phyloP scores from a whole-genome alignment of 2,329 filamentous ascomycete species.

The Nannizziopsis arthrosporioides region DNA sequence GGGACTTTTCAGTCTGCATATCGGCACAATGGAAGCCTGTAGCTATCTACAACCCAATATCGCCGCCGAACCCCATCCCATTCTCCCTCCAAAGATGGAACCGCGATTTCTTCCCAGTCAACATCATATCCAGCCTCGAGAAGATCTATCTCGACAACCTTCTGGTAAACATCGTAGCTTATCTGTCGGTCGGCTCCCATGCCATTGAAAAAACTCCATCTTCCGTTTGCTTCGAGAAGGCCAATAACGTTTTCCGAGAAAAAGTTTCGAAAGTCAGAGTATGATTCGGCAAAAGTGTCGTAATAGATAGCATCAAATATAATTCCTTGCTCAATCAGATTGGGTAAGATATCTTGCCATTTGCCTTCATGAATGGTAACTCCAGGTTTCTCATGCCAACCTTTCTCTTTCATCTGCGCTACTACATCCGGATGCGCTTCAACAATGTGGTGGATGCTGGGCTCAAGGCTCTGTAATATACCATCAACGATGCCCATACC shows the following conservation, averaged over 20 bases:
- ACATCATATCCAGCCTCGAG: conserved; percentile 81
- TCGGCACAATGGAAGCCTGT: conserved; percentile 35
- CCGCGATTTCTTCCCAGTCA: conserved; percentile 67
- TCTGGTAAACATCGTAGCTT: conserved; percentile 92
- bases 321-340: conserved; percentile 55
- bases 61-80: conserved; percentile 81
- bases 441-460: conserved; percentile 66
- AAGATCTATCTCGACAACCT: conserved; percentile 82
- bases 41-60: conserved; percentile 71
- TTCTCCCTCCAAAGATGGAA: conserved; percentile 62
- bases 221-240: conserved; percentile 48
- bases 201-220: conserved; percentile 57
- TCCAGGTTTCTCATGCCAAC: conserved; percentile 53
- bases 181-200: conserved; percentile 84
- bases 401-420: conserved; percentile 52
- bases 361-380: conserved; percentile 55
- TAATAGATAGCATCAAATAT: conserved; percentile 87
- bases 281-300: conserved; percentile 94
- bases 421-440: conserved; percentile 74
- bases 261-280: conserved; percentile 70
- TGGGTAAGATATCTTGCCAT: conserved; percentile 71
- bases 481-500: conserved; percentile 82
- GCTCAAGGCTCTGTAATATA: conserved; percentile 58
- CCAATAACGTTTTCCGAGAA: conserved; percentile 79
- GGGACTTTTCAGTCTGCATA: conserved; percentile 21